Conservation (phyloP, 2,329 filamentous ascomycete genomes). For the Colletotrichum musae region DNA sequence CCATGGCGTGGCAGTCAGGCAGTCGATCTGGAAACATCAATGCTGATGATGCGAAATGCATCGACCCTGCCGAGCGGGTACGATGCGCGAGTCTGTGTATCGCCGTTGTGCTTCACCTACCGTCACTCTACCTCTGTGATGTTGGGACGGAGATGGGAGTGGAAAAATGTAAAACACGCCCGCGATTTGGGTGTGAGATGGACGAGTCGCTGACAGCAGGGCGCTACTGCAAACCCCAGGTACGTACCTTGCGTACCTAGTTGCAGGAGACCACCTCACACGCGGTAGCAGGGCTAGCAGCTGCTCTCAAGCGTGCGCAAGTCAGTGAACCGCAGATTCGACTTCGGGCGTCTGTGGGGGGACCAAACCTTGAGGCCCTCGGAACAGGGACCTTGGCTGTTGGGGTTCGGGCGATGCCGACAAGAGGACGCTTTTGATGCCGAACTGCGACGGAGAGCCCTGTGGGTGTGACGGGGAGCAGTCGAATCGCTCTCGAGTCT, state of each 20-base stretch:
- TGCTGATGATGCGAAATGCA: constrained; percentile 23
- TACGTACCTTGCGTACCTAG: background rate
- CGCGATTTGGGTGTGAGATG: constrained; percentile 25
- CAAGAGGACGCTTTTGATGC: constrained; percentile 8
- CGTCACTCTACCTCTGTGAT: background rate
- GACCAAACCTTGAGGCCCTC: constrained; percentile 4
- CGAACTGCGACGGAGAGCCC: constrained; percentile 11
- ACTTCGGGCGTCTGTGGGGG: constrained; percentile 14
- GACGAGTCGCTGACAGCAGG: constrained; percentile 36
- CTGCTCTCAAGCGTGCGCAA: background rate
- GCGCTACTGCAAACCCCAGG: constrained; percentile 21
- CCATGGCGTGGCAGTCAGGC: constrained; percentile 1
- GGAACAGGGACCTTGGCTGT: constrained; percentile 28
- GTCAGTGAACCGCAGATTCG: constrained; percentile 17
- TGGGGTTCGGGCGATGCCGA: constrained; percentile 35
- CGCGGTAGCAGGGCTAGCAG: constrained; percentile 8
- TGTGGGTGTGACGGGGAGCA: background rate
- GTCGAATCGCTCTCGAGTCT: background rate
- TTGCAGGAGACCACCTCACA: background rate
- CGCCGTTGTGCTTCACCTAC: constrained; percentile 4
- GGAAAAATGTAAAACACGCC: constrained; percentile 32
- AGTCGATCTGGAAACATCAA: constrained; percentile 33
- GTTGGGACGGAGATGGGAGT: constrained; percentile 24
- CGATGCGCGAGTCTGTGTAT: constrained; percentile 22
- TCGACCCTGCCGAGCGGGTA: constrained; percentile 9